These are phyloP conservation scores for Eucalyptus cladocalyx DNA, from an alignment of 345 rosid species.

Conservation along the genomic window DNA sequence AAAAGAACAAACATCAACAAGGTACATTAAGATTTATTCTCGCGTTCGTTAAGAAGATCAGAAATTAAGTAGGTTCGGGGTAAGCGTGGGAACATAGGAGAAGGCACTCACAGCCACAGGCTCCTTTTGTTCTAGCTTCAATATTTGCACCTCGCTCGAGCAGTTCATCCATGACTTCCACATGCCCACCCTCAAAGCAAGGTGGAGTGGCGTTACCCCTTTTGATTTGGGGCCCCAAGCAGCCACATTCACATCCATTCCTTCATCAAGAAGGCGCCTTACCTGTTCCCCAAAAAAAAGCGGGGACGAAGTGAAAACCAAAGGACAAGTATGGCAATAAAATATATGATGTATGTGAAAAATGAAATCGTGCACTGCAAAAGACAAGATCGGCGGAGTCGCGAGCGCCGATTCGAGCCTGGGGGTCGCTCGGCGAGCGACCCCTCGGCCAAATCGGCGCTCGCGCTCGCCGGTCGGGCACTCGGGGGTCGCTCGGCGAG, in stretches of 20 bases:
- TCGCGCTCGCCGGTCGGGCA: no score
- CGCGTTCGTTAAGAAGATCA: not conserved
- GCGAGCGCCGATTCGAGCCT: no score
- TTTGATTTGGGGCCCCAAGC: constrained; percentile 92
- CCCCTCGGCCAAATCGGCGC: no score
- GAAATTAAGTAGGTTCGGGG: not conserved
- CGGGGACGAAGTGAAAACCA: no score
- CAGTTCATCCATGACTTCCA: constrained; percentile 82
- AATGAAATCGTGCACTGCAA: not conserved
- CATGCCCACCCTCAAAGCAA: constrained; percentile 93
- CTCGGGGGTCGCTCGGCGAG: no score
- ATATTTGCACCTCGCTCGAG: constrained; percentile 93
- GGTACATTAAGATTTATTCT: not conserved
- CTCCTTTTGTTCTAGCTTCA: constrained; percentile 90
- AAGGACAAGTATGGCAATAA: not conserved
- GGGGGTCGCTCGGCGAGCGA: no score
- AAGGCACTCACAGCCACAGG: constrained; percentile 65
- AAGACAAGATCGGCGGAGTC: not conserved
- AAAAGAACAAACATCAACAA: not conserved
- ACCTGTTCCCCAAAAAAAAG: constrained; percentile 20
- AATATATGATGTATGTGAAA: not conserved
- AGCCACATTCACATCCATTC: constrained; percentile 69
- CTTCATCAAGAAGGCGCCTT: constrained; percentile 64
- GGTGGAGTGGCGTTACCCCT: constrained; percentile 90
- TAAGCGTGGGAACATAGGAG: not conserved